phyloP scores from a whole-genome alignment of 2,329 filamentous ascomycete genomes.

The Botrytis sinoallii region DNA sequence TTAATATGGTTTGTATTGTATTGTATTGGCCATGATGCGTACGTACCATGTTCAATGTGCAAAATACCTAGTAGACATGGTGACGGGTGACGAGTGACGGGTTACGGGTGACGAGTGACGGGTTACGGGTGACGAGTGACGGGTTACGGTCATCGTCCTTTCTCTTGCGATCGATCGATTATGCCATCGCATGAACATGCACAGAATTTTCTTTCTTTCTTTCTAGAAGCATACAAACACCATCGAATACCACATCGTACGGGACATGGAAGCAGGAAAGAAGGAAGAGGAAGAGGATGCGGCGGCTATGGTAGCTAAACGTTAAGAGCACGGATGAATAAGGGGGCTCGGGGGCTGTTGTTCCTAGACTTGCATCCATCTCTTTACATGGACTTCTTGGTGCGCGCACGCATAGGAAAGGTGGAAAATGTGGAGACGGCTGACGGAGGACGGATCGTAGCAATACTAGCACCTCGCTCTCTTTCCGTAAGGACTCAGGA shows the following conservation, averaged over 20 bases:
- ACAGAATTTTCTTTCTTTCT: not conserved
- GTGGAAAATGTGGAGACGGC: not conserved
- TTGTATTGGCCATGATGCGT: not conserved
- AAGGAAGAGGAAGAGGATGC: not conserved
- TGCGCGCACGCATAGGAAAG: not conserved
- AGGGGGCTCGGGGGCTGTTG: not conserved
- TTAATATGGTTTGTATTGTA: not conserved
- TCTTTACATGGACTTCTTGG: not conserved
- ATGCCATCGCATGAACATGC: not conserved
- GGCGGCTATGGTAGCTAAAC: constrained; percentile 3
- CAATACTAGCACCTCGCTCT: not conserved
- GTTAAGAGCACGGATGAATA: not conserved
- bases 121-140: not conserved
- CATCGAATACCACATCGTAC: not conserved
- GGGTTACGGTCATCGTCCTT: not conserved
- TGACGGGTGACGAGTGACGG: not conserved
- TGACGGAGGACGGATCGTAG: not conserved
- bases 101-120: not conserved
- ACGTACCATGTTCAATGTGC: not conserved
- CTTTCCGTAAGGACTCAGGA: not conserved
- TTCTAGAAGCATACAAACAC: not conserved
- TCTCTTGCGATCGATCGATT: not conserved
- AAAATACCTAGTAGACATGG: not conserved
- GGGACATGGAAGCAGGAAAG: not conserved
- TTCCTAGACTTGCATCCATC: not conserved